Evolutionary conservation across 2,329 filamentous ascomycete genomes (phyloP), one percentile per base, ranked within the genome.

Genomic region (Curvularia sp.): DNA sequence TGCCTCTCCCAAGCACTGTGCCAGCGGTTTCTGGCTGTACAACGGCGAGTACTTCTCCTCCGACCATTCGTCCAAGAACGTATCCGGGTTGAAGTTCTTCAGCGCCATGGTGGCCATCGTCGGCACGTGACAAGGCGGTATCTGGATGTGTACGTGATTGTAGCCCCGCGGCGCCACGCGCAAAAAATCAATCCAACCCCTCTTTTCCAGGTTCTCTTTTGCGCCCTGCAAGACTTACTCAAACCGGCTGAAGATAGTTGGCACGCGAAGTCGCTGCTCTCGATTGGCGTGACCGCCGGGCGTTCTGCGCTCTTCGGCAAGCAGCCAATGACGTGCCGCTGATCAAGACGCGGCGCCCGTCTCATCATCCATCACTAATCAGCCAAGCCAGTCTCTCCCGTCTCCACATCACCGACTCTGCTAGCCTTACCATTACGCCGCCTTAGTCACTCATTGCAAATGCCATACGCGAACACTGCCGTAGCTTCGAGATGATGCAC

Each of bases 1-100:
- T 3, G 81, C 76, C 43, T 77, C 71, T 54, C 78, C 72, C 61
- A 85, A 79, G 62, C 81, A 81, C 49, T 77, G 74, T 31, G 75
- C 74, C 51, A 85, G 78, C 55, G 67, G 55, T 39, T 69, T 71
- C 9, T 53, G 63, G 50, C 59, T 72, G 38, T 69, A 59, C 7
- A 55, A 39, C 3, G 72, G 73, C 13, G 65, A 63, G 51, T 61
- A 67, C n/a, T 73, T 71, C 31, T 78, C 77, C 5, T 77, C 71
- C 2, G 69, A 72, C 81, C 81, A 83, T 13, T 73, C 63, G 1
- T 75, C 66, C 46, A 84, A 76, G 61, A 84, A 81, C 2, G 61
- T 62, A 44, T 82, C 78, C 0, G 83, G 80, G 28, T 81, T 68
- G 71, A 85, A 85, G 33, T 61, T 64, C 39, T 57, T 63, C 39